Evolutionary conservation across 140 eudicot species (phyloP), one percentile per base, ranked within the genome.

Genomic region (Oenanthe javanica): DNA sequence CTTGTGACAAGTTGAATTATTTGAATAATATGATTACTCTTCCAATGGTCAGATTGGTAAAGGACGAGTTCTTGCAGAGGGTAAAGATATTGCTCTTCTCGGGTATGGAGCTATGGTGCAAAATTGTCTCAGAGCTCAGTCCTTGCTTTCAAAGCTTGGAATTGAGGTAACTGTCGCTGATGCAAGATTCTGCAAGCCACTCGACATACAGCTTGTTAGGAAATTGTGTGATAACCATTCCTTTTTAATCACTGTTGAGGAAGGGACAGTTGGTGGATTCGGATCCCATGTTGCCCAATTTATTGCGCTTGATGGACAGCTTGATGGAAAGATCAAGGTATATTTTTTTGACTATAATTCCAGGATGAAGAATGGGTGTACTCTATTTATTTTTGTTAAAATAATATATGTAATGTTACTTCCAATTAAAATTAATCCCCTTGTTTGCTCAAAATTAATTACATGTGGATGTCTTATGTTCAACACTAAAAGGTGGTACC

Each of bases 111-210:
- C 96, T 36, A 92, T 92, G 97, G 97, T 92, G 19, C 96, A 90
- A 77, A 92, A 92, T 78, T 92, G 97, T 76, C 97, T 93, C 71
- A 82, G 90, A 82, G 96, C 97, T 61, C 93, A 90, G 54, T 87
- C 93, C 48, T 85, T 93, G 81, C 96, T 93, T 79, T 85, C 94
- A 74, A 83, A 89, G 83, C 91, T 90, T n/a, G 97, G 97, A 51
- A 87, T 93, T 36, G 86, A 91, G 76, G 94, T 94, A 12, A 94
- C 97, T 2, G 98, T 94, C 72, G 98, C 98, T 38, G 98, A 94
- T 87, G 98, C 98, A 25, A 87, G 98, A 83, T 94, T 94, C 67
- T 91, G 97, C 90, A 94, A 94, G 91, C 98, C 98, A 2, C 98
- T 94, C 19, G 98, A 94, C 81, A 90, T 94, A 49, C 80, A 94